These are phyloP conservation scores for Hanseniaspora gamundiae DNA, from an alignment of 1,139 yeast species.

Conservation along the genomic window DNA sequence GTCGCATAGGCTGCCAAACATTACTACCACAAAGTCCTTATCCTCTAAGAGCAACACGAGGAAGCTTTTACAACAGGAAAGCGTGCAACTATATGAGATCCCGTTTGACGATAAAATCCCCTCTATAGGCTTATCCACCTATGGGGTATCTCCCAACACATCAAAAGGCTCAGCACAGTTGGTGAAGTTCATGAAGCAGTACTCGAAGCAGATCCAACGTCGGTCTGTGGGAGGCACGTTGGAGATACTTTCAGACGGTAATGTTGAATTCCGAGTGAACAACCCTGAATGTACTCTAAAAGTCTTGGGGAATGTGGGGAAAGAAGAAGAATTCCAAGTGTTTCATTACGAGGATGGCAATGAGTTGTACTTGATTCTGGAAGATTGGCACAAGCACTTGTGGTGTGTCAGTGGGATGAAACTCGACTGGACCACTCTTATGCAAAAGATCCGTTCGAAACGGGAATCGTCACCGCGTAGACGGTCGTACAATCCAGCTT, in stretches of 20 bases:
- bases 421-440: not conserved
- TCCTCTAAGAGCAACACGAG: not conserved
- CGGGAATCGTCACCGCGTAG: not conserved
- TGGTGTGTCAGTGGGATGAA: constrained; percentile 1
- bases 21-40: too few relatives aligned
- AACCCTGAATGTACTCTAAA: not conserved
- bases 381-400: not conserved
- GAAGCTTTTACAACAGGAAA: not conserved
- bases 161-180: not conserved
- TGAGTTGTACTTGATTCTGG: not conserved
- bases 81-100: not conserved
- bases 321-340: not conserved
- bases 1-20: not conserved
- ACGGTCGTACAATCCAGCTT: not conserved
- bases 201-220: not conserved
- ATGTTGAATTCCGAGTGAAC: not conserved
- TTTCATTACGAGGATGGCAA: constrained; percentile 1
- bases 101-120: not conserved
- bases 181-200: not conserved
- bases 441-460: not conserved
- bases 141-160: not conserved
- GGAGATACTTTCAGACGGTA: not conserved
- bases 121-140: not conserved
- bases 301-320: not conserved
- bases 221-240: not conserved